Evolutionary conservation across 352 stramenopile genomes (phyloP), one percentile per base, ranked within the genome.

Genomic region (Aphanomyces stellatus): DNA sequence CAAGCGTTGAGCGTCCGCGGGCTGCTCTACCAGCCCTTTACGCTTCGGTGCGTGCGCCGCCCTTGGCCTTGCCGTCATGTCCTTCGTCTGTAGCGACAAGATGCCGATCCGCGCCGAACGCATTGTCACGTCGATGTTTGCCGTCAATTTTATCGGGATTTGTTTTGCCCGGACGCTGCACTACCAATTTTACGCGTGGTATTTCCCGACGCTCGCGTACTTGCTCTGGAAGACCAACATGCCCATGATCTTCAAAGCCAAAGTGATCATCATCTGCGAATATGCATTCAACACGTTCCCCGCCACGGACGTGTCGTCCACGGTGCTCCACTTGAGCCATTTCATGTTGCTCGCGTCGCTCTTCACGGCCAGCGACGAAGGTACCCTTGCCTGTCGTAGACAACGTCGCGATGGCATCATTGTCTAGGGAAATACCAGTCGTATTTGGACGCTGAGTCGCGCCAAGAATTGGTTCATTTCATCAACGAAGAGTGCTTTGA

Each of bases 131-230:
- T 90, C 81, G 5, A 71, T 97, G 24, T 97, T 97, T 53, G 75
- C 76, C 15, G 89, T 90, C 71, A 99, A 99, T 76, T 99, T 98
- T 75, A 82, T 99, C 51, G 97, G 97, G 53, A 95, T 99, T 55
- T 89, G 84, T 51, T 99, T 98, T 76, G 86, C 93, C 34, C 81
- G 97, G 37, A 98, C 94, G 42, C 72, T 99, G 69, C 97, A 99
- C 79, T 99, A 99, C 80, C 97, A 99, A 79, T 98, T 99, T 70
- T 98, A 97, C 74, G 77, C 80, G 28, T 98, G 93, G 93, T 99
- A 98, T 77, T 98, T 97, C 74, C 85, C 96, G 63, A 95, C 95
- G 27, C 69, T 99, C 34, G 94, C 96, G 17, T 97, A 98, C 64
- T 63, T 99, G 69, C 72, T 98, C 6, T 98, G 88, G 88, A 88